Conservation (phyloP, 495 filamentous ascomycete species). For the Rusavskia elegans region DNA sequence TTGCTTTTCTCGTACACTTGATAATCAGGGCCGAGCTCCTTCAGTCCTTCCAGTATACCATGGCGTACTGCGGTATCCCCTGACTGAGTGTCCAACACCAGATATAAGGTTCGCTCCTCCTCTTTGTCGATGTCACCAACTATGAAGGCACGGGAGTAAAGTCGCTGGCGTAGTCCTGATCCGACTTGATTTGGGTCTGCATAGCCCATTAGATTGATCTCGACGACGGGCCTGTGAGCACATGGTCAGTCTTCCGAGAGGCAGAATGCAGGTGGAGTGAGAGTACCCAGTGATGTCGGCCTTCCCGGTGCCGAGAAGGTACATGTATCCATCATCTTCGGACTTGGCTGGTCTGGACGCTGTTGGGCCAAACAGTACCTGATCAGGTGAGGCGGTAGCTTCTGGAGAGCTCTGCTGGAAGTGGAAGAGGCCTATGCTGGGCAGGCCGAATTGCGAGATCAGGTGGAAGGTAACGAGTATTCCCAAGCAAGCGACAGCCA, state of each 20-base stretch:
- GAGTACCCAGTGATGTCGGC: constrained; percentile 83
- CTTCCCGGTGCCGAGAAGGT: constrained; percentile 82
- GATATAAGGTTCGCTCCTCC: constrained; percentile 65
- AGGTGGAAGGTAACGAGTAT: constrained; percentile 18
- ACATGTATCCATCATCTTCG: constrained; percentile 31
- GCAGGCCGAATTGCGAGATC: constrained; percentile 13
- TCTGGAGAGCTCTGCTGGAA: neutral
- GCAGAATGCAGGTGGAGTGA: constrained; percentile 15
- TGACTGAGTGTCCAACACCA: constrained; percentile 75
- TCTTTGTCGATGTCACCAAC: constrained; percentile 51
- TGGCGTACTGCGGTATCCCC: constrained; percentile 84
- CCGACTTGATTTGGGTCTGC: constrained; percentile 76
- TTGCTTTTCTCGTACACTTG: constrained; percentile 66
- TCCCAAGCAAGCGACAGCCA: constrained; percentile 9
- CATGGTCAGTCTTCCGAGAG: constrained; percentile 2
- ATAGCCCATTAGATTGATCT: constrained; percentile 87
- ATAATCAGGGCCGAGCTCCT: constrained; percentile 50
- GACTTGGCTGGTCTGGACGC: neutral
- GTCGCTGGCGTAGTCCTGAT: constrained; percentile 71
- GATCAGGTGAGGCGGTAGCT: neutral
- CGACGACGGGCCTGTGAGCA: constrained; percentile 58
- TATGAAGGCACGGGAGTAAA: constrained; percentile 87
- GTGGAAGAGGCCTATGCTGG: constrained; percentile 12
- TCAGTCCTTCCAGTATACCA: constrained; percentile 63
- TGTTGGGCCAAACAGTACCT: constrained; percentile 2